These are phyloP conservation scores for Tricholoma sp. DNA, from an alignment of 768 basidiomycete genomes.

Conservation along the genomic window DNA sequence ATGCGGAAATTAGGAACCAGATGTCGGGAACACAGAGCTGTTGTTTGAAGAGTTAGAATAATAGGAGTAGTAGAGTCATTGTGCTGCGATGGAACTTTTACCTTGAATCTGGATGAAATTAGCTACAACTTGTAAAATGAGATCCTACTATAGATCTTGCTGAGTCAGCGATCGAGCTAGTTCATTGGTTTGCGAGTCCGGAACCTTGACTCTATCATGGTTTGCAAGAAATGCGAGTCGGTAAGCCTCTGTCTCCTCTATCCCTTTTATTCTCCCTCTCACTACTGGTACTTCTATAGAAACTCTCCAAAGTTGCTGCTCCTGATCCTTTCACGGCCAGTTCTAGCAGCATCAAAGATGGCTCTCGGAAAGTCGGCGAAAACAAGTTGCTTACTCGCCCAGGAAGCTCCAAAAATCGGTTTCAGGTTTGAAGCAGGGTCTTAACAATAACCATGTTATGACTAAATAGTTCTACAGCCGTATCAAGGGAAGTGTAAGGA, in stretches of 20 bases:
- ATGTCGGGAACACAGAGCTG: constrained; percentile 20
- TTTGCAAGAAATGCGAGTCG: constrained; percentile 83
- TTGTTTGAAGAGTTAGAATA: constrained; percentile 26
- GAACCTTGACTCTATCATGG: constrained; percentile 61
- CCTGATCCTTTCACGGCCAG: constrained; percentile 83
- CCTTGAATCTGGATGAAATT: neutral
- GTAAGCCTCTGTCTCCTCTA: constrained; percentile 31
- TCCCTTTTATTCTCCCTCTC: constrained; percentile 7
- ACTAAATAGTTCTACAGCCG: constrained; percentile 44
- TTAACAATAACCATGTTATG: constrained; percentile 13
- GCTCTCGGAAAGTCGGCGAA: constrained; percentile 76
- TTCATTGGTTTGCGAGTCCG: no score
- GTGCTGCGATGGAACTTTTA: constrained; percentile 24
- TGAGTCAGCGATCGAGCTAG: constrained; percentile 31
- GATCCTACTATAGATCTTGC: constrained; percentile 22
- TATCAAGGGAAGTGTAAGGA: constrained; percentile 87
- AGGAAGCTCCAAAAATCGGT: constrained; percentile 70
- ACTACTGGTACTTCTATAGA: constrained; percentile 41
- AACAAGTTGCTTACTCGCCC: constrained; percentile 75
- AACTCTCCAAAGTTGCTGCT: constrained; percentile 86
- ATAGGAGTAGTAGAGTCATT: constrained; percentile 22
- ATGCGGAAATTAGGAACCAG: constrained; percentile 35
- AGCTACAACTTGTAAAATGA: constrained; percentile 7
- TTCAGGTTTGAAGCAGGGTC: constrained; percentile 48
- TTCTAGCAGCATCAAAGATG: constrained; percentile 70